Base-by-base conservation (phyloP, 257 asterid genomes). In the Ehretia macrophylla region DNA sequence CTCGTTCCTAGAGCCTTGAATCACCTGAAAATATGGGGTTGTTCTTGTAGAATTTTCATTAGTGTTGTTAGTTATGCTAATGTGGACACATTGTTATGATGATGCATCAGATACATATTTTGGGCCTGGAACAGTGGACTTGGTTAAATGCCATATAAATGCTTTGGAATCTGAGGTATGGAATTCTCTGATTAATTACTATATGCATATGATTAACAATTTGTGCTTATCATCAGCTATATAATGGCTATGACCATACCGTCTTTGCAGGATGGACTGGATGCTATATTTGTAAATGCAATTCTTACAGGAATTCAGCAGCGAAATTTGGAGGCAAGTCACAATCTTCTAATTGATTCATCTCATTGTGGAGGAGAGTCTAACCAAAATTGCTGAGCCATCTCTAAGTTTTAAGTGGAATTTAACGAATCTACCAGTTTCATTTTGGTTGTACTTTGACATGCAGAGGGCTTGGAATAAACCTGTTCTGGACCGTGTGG, bases 401-500 rank as follows among this genome's bases (percentile, higher is more conserved):
- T 59, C 6, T 14, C 35, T n/a, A 27, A 27, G 35, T 27, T 27
- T 27, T 27, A 27, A 27, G 35, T 27, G 35, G 35, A 3, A 27
- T 27, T 27, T 27, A 1, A 27, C 35, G 3, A 27, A 27, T 27
- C 35, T 27, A 27, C 35, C 35, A 1, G 6, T 27, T 27, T 27
- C 35, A 27, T 27, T n/a, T 27, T 27, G 35, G 4, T 27, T 27
- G 35, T 27, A 27, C 35, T 42, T 44, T 17, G 11, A 22, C 46
- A 67, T 37, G 63, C 86, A 93, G 99, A 68, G 79, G 58, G 69
- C 60, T 19, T 93, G 99, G 99, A 85, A 64, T 5, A 93, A 73
- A 71, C 99, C 96, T 77, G 96, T 93, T 81, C 62, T 93, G 67
- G 99, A 88, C 75, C 95, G 96, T 20, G 83, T 93, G 42, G 91